Conservation (phyloP, 1,139 yeast genomes). For the Geotrichum candidum region DNA sequence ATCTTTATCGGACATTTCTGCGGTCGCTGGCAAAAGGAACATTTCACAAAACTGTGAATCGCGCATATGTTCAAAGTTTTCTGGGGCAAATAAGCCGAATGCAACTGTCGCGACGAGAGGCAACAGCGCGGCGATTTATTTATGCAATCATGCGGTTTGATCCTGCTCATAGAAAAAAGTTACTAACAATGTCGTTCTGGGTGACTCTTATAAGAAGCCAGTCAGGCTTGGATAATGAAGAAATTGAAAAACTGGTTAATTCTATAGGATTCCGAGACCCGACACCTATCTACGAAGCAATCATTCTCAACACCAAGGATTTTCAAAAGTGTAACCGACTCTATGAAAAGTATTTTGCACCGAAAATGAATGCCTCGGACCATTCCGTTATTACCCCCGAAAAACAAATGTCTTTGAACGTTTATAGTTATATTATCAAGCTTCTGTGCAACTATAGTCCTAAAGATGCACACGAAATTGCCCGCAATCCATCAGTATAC, state of each 20-base stretch:
- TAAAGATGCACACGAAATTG: constrained; percentile 2
- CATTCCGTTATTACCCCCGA: not conserved
- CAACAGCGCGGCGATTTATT: not conserved
- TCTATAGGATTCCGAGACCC: not conserved
- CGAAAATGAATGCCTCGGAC: not conserved
- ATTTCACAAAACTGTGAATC: not conserved
- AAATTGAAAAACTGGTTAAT: constrained; percentile 1
- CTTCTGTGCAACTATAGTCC: constrained; percentile 9
- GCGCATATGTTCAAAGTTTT: not conserved
- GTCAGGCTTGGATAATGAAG: not conserved
- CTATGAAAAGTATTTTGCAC: constrained; percentile 1
- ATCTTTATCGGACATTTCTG: constrained; percentile 1
- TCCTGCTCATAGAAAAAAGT: not conserved
- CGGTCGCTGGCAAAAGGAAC: not conserved
- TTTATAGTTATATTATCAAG: constrained; percentile 10
- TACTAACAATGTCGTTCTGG: not conserved
- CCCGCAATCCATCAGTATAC: constrained; percentile 1
- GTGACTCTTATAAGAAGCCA: not conserved
- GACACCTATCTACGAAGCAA: constrained; percentile 1
- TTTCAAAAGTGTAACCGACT: constrained; percentile 7
- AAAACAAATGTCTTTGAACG: constrained; percentile 5
- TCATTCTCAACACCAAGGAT: constrained; percentile 2
- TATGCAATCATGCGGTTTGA: constrained; percentile 1
- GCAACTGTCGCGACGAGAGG: not conserved
- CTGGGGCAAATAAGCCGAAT: not conserved